Conservation (phyloP, 768 basidiomycete genomes). For the Suillus weaverae region DNA sequence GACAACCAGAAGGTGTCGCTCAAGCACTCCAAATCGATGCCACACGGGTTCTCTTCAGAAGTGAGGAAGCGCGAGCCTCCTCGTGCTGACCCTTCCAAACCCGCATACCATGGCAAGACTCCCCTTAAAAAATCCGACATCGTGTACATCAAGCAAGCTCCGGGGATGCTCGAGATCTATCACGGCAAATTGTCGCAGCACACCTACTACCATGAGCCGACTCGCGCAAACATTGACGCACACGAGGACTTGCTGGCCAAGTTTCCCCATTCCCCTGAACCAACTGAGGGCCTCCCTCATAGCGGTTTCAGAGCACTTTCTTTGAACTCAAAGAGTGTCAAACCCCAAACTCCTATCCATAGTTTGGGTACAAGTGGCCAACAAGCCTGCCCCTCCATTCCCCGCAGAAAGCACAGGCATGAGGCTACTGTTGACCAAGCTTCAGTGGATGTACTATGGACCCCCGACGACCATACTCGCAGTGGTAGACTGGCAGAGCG, state of each 20-base stretch:
- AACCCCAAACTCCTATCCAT: background rate
- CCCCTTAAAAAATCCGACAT: constrained; percentile 14
- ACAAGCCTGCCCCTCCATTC: constrained; percentile 6
- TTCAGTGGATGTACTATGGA: background rate
- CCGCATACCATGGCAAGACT: constrained; percentile 12
- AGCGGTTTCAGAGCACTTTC: constrained; percentile 4
- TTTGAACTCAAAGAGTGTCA: constrained; percentile 1
- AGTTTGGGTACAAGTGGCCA: background rate
- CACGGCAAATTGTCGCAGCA: background rate
- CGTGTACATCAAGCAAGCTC: constrained; percentile 8
- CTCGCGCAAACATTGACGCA: background rate
- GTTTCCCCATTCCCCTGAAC: constrained; percentile 11
- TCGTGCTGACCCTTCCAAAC: background rate
- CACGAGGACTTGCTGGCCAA: constrained; percentile 7
- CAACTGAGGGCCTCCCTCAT: constrained; percentile 9
- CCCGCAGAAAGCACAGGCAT: constrained; percentile 1
- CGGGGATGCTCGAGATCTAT: constrained; percentile 5
- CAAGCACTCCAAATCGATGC: constrained; percentile 17
- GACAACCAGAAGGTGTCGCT: background rate
- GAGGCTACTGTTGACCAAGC: constrained; percentile 1
- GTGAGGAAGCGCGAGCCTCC: background rate
- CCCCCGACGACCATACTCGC: background rate
- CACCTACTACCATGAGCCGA: background rate
- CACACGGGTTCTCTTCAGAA: constrained; percentile 4
- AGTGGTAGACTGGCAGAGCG: constrained; percentile 8